Percentiles rank a stretch among this genome's conserved stretches.
These are phyloP conservation scores for Clarireedia sp. DNA, from an alignment of 2,329 filamentous ascomycete species.

Conservation along the genomic window DNA sequence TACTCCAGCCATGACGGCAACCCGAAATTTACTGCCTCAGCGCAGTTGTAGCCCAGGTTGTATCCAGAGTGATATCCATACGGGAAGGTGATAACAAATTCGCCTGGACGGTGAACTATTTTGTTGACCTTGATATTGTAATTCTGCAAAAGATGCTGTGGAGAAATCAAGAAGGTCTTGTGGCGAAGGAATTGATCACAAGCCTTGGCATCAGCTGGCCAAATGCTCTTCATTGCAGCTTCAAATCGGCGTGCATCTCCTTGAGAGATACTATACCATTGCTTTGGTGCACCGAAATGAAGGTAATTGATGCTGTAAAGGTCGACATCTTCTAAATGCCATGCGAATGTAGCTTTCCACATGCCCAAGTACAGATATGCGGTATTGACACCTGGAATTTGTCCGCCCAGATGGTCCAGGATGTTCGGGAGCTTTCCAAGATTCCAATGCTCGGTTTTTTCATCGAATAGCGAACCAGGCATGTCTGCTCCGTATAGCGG, in stretches of 20 bases:
- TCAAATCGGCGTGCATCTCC: conserved; percentile 90
- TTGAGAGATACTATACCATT: conserved; percentile 99
- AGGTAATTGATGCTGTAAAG: conserved; percentile 99
- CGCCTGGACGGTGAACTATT: conserved; percentile 88
- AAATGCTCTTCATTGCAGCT: conserved; percentile 88
- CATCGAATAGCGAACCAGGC: conserved; percentile 89
- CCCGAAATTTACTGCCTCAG: conserved; percentile 97
- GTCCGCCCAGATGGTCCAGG: conserved; percentile 86
- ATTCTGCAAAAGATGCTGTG: conserved; percentile 74
- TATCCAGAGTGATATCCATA: conserved; percentile 98
- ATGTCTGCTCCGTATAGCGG: conserved; percentile 96
- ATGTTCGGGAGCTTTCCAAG: conserved; percentile 90
- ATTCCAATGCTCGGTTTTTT: conserved; percentile 80
- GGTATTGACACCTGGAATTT: conserved; percentile 95
- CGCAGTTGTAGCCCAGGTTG: conserved; percentile 97
- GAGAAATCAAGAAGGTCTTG: conserved; percentile 95
- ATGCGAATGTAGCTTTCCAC: conserved; percentile 99
- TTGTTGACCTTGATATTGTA: conserved; percentile 96
- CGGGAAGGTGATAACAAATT: conserved; percentile 97
- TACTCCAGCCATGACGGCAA: conserved; percentile 92
- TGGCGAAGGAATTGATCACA: conserved; percentile 95
- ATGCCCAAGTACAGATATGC: conserved; percentile 96
- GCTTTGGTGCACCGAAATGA: conserved; percentile 95
- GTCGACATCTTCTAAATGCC: conserved; percentile 97
- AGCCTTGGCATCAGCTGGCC: conserved; percentile 89